Evolutionary conservation across 192 early-diverging fungal genomes (phyloP).

Genomic region (Physocladia obscura): DNA sequence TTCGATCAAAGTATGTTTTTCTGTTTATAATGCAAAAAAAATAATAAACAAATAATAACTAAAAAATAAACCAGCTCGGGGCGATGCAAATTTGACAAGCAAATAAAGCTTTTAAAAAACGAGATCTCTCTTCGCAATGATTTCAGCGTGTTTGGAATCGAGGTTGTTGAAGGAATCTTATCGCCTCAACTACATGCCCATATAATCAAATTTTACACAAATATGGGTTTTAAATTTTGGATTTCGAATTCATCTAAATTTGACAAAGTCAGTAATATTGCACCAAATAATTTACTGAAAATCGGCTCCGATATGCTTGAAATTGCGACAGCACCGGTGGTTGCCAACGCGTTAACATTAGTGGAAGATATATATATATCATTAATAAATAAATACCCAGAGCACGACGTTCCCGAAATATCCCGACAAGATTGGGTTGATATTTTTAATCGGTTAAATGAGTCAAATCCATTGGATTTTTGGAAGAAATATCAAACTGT

Average conservation of each 20-base stretch:
- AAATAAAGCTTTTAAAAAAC: conserved; percentile 3
- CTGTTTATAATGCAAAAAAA: neutral
- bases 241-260: neutral
- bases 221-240: conserved; percentile 13
- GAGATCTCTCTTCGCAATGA: conserved; percentile 23
- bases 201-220: neutral
- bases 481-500: neutral
- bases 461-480: neutral
- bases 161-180: neutral
- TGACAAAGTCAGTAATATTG: neutral
- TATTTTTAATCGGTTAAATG: neutral
- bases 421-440: neutral
- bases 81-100: conserved; percentile 1
- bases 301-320: neutral
- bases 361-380: neutral
- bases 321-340: neutral
- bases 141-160: conserved; percentile 10
- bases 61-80: neutral
- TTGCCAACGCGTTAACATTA: neutral
- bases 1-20: neutral
- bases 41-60: neutral
- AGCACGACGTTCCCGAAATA: neutral
- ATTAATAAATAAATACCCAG: neutral
- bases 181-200: neutral
- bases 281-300: neutral